phyloP scores from a whole-genome alignment of 495 filamentous ascomycete species.

The Daldinia decipiens region DNA sequence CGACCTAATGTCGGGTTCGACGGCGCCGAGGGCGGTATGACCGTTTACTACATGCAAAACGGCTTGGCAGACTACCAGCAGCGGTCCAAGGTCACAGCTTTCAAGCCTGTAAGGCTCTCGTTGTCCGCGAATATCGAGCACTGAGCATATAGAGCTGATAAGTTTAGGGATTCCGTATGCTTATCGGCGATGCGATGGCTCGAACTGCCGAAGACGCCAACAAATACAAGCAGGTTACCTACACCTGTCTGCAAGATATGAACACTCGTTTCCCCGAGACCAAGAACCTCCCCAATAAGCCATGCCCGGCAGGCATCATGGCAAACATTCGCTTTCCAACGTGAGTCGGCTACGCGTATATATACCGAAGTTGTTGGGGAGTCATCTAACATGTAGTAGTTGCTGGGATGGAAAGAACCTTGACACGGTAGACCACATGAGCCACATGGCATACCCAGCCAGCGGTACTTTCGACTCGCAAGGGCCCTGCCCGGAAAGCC shows the following conservation, averaged over 20 bases:
- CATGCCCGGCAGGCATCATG: conserved; percentile 51
- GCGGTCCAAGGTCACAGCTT: conserved; percentile 52
- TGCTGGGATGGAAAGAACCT: conserved; percentile 53
- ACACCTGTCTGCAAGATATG: conserved; percentile 44
- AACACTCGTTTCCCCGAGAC: conserved; percentile 42
- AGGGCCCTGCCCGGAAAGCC: conserved; percentile 44
- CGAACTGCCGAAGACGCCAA: conserved; percentile 41
- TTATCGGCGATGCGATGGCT: conserved; percentile 42
- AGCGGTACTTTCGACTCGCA: conserved; percentile 48
- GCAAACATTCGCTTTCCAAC: conserved; percentile 53
- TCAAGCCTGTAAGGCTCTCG: conserved; percentile 48
- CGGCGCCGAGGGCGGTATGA: conserved; percentile 53
- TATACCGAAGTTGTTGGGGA: background rate
- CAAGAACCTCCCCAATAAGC: conserved; percentile 41
- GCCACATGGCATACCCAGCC: conserved; percentile 49
- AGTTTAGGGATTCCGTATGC: conserved; percentile 50
- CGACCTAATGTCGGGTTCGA: conserved; percentile 51
- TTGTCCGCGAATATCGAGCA: background rate
- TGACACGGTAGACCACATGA: conserved; percentile 48
- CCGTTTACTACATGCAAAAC: conserved; percentile 55
- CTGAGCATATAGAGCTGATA: conserved; percentile 5
- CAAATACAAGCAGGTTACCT: conserved; percentile 47
- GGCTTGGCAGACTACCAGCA: conserved; percentile 47
- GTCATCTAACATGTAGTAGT: conserved; percentile 28
- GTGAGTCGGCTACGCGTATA: conserved; percentile 23